Evolutionary conservation across 169 alveolate species (phyloP).

Genomic region (Plasmodium cynomolgi): DNA sequence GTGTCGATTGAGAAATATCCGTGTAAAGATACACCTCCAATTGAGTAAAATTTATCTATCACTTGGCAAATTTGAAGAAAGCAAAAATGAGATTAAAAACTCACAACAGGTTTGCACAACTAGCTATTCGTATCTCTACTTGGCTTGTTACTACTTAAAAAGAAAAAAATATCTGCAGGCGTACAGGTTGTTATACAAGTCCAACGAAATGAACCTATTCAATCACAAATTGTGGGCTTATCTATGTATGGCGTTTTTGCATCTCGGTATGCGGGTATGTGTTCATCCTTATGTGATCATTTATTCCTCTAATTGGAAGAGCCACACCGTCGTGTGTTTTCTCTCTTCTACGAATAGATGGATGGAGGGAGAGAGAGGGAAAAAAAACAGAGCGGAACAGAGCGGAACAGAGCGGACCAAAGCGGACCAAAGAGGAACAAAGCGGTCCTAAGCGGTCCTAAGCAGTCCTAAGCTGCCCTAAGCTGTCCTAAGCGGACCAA

Average conservation of each 20-base stretch:
- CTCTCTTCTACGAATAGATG: background rate
- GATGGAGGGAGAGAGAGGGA: background rate
- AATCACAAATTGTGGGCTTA: conserved; percentile 50
- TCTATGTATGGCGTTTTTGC: conserved; percentile 13
- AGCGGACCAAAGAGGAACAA: too few species aligned
- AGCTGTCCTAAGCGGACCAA: too few species aligned
- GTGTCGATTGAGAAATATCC: background rate
- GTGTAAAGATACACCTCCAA: conserved; percentile 28
- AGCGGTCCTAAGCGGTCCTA: too few species aligned
- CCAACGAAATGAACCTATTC: conserved; percentile 50
- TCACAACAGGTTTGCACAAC: conserved; percentile 18
- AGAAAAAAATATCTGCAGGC: conserved; percentile 34
- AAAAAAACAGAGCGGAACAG: background rate
- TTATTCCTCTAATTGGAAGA: background rate
- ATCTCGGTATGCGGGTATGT: conserved; percentile 47
- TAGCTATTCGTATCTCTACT: conserved; percentile 48
- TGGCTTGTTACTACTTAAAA: conserved; percentile 30
- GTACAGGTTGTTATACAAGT: conserved; percentile 31
- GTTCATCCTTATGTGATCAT: background rate
- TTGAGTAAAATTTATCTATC: conserved; percentile 32
- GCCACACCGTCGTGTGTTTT: background rate
- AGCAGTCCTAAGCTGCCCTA: too few species aligned
- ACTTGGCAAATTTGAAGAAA: conserved; percentile 6
- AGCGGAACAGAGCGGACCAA: too few species aligned
- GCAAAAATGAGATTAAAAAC: conserved; percentile 19